Evolutionary conservation across 2,329 filamentous ascomycete genomes (phyloP), one percentile per base, ranked within the genome.

Genomic region (Claviceps digitariae): DNA sequence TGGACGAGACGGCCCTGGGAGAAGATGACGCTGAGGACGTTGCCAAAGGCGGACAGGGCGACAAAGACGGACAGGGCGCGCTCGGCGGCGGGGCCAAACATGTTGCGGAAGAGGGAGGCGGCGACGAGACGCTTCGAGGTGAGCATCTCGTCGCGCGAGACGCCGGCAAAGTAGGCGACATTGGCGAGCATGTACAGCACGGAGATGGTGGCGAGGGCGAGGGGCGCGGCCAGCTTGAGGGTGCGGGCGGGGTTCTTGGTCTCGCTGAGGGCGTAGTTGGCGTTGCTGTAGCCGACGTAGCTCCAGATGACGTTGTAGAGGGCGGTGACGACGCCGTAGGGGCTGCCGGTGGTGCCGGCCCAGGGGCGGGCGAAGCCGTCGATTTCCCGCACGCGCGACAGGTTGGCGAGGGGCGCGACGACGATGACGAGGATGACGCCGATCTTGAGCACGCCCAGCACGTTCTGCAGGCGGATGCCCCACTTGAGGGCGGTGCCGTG

Each of bases 281-380:
- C 82, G 64, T 84, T 85, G 68, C 74, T 78, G 71, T 83, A 84
- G 25, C 83, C 83, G 58, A 83, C 77, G 60, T 81, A 87, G 56
- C 77, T 81, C 77, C 82, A 86, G 60, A 86, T 82, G 57, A 86
- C 82, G 59, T 85, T 86, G 72, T 84, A 86, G 0, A 87, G 68
- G 0, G 83, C 82, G 1, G 79, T 85, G n/a, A 84, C 81, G 36
- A 84, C 74, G 48, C 80, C 81, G 57, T 86, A 86, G 1, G 80
- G 76, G 58, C 76, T 82, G 8, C 79, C 78, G 1, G 79, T 83
- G 5, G 83, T 86, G 9, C 83, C 83, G 48, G 76, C 74, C 57
- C 86, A 87, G 10, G 81, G 77, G 55, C 82, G 74, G 57, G 67
- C 66, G 61, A 86, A 84, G 69, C 82, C 85, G 62, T 81, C 66